Conservation (phyloP, 179 eudicot genomes). For the Silene coronaria region DNA sequence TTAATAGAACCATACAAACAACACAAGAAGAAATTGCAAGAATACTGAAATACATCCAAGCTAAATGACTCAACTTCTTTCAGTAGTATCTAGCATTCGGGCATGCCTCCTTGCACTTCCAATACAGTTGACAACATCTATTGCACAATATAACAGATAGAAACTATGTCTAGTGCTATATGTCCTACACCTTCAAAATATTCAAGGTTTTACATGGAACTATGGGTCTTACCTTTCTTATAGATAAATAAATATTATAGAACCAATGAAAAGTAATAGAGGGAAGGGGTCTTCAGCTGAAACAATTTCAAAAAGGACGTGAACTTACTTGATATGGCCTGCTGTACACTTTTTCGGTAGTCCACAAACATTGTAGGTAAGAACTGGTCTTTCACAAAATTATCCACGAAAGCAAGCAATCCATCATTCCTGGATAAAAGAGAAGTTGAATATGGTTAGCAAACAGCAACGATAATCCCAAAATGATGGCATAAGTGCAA, state of each 20-base stretch:
- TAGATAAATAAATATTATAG: conserved; percentile 1
- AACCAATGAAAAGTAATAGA: neutral
- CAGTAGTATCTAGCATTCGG: neutral
- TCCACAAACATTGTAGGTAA: conserved; percentile 97
- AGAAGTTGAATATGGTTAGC: conserved; percentile 5
- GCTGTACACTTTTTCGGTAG: conserved; percentile 96
- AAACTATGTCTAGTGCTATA: neutral
- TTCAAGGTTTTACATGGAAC: neutral
- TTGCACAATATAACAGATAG: neutral
- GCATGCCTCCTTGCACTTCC: neutral
- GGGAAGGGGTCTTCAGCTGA: neutral
- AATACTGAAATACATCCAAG: neutral
- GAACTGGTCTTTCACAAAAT: conserved; percentile 95
- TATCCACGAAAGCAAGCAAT: conserved; percentile 81
- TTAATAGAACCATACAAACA: neutral
- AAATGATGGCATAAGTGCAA: neutral
- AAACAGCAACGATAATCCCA: conserved; percentile 8
- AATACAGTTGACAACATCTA: neutral
- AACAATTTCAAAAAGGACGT: conserved; percentile 2
- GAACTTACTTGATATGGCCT: conserved; percentile 95
- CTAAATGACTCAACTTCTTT: neutral
- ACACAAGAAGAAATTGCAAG: conserved; percentile 2
- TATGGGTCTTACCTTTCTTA: neutral
- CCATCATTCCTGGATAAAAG: conserved; percentile 71
- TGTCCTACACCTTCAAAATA: neutral